Evolutionary conservation across 495 filamentous ascomycete species (phyloP), one percentile per base, ranked within the genome.

Genomic region (Emericellopsis terricola): DNA sequence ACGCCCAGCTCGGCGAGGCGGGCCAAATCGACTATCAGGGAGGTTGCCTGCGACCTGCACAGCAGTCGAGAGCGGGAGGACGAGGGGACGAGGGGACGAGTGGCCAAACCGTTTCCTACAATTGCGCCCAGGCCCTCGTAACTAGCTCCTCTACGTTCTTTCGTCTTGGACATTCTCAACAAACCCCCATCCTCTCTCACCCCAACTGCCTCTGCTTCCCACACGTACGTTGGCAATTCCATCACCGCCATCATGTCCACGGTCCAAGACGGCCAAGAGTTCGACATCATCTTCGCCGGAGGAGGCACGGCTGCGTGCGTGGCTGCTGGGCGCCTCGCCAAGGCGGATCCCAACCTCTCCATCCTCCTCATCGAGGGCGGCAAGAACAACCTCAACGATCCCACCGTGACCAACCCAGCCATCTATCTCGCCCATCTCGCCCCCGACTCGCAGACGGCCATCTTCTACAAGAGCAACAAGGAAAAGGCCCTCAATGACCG

Each of bases 291-390:
- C n/a, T 20, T 33, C 15, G 31, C 31, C 11, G 31, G 31, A 47
- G 64, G 62, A 7, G 62, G 61, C 10, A 53, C 55, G 3, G 48
- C 54, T 0, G 64, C 49, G 26, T 63, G 53, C 34, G 53, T 55
- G n/a, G 35, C 63, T 15, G 57, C 60, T 11, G 56, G 49, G 7
- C 46, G 59, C 2, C 43, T 64, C 2, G 49, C 57, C 3, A 50
- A 50, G 24, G 57, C 60, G 14, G 50, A 60, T 33, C 54, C 51
- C 2, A 36, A 37, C 2, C 46, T 62, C 6, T 55, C 50, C 1
- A 56, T 64, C 33, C 37, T 62, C 7, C 42, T 64, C 9, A 50
- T 62, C 31, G 59, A 64, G 31, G 33, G 40, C 4, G 58, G 59
- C 3, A 42, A 21, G n/a, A 48, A 57, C 36, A 61, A 53, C 37